Evolutionary conservation across 2,329 filamentous ascomycete genomes (phyloP).

Genomic region (Diaporthe helianthi): DNA sequence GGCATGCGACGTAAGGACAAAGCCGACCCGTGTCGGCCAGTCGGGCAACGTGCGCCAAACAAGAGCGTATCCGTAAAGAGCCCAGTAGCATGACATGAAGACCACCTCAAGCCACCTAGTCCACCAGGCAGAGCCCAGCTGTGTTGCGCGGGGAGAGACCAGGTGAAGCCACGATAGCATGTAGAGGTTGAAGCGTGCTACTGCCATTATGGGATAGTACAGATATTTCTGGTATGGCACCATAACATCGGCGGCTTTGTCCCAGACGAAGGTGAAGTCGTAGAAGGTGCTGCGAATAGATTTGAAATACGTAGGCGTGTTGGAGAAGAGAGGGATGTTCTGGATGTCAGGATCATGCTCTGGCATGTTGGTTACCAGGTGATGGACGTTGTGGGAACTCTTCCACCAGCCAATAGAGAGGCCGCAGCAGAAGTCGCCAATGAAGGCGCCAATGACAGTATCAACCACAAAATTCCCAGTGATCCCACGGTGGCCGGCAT

Average conservation of each 20-base stretch:
- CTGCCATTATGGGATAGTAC: slow-evolving; percentile 72
- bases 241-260: slow-evolving; percentile 64
- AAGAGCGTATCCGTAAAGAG: slow-evolving; percentile 71
- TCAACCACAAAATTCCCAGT: slow-evolving; percentile 65
- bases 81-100: slow-evolving; percentile 71
- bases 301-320: slow-evolving; percentile 69
- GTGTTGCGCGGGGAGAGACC: slow-evolving; percentile 59
- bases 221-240: slow-evolving; percentile 69
- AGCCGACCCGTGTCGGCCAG: slow-evolving; percentile 63
- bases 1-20: slow-evolving; percentile 69
- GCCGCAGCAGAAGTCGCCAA: slow-evolving; percentile 71
- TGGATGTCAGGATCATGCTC: slow-evolving; percentile 68
- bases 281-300: slow-evolving; percentile 71
- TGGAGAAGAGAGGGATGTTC: slow-evolving; percentile 73
- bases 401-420: slow-evolving; percentile 75
- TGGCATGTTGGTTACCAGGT: slow-evolving; percentile 70
- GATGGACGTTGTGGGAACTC: slow-evolving; percentile 72
- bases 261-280: slow-evolving; percentile 69
- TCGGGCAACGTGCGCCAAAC: slow-evolving; percentile 66
- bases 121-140: slow-evolving; percentile 69
- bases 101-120: slow-evolving; percentile 70
- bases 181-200: slow-evolving; percentile 78
- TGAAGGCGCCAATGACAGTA: slow-evolving; percentile 66
- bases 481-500: slow-evolving; percentile 69
- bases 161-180: slow-evolving; percentile 71